A percentile compares a stretch with the other conserved stretches of the same genome.
Conservation (phyloP, 257 asterid species). For the Oldenlandia corymbosa region DNA sequence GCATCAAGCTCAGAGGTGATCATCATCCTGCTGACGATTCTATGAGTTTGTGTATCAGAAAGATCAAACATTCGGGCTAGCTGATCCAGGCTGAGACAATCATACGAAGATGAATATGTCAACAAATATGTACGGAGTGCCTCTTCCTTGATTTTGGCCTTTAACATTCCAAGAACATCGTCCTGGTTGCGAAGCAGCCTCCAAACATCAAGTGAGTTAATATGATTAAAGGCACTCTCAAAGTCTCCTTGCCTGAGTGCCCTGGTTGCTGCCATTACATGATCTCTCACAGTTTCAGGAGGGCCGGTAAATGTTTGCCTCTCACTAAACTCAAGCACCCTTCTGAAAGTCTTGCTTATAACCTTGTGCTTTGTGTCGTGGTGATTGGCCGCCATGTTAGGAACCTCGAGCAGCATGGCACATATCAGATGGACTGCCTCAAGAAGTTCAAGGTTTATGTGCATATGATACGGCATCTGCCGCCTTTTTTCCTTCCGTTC, state of each 20-base stretch:
- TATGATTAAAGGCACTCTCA: slow-evolving; percentile 57
- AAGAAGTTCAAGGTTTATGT: slow-evolving; percentile 92
- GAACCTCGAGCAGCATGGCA: slow-evolving; percentile 94
- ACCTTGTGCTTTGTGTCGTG: slow-evolving; percentile 79
- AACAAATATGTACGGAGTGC: slow-evolving; percentile 84
- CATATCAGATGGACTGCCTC: slow-evolving; percentile 93
- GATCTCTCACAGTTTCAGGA: slow-evolving; percentile 96
- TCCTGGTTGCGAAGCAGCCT: slow-evolving; percentile 67
- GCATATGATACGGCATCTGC: slow-evolving; percentile 98
- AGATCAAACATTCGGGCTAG: slow-evolving; percentile 78
- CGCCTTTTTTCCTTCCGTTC: slow-evolving; percentile 94
- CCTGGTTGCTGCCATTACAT: slow-evolving; percentile 88
- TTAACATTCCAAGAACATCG: slow-evolving; percentile 66
- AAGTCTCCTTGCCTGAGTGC: slow-evolving; percentile 82
- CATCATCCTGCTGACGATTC: slow-evolving; percentile 82
- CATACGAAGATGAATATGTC: slow-evolving; percentile 68
- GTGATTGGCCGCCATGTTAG: slow-evolving; percentile 88
- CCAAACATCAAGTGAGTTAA: slow-evolving; percentile 82
- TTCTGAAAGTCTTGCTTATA: slow-evolving; percentile 74
- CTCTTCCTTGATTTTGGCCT: slow-evolving; percentile 82
- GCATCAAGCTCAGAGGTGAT: slow-evolving; percentile 86
- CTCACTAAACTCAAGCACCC: slow-evolving; percentile 72
- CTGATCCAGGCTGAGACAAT: slow-evolving; percentile 69
- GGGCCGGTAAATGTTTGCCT: slow-evolving; percentile 90
- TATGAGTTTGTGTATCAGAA: slow-evolving; percentile 55